phyloP scores from a whole-genome alignment of 78 protist genomes.

The Guillardia theta region DNA sequence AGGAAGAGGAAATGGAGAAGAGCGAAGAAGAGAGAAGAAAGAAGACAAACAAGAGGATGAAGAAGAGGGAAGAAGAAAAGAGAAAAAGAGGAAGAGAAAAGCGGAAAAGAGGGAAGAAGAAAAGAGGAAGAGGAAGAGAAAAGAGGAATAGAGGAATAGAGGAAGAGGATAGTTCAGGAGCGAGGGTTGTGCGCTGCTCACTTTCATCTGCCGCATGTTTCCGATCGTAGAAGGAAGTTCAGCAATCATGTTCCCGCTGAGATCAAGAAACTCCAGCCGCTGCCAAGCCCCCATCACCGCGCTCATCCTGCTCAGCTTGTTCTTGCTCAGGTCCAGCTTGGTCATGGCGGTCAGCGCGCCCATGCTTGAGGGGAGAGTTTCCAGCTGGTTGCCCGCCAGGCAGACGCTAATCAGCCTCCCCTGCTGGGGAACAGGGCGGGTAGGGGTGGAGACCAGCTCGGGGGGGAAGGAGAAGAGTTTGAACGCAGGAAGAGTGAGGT shows the following conservation, averaged over 20 bases:
- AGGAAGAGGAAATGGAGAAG: no score
- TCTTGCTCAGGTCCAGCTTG: slow-evolving; percentile 30
- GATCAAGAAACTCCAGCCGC: neutral
- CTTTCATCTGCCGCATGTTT: neutral
- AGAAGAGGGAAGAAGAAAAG: no score
- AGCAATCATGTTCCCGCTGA: neutral
- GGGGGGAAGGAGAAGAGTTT: neutral
- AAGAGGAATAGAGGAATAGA: no score
- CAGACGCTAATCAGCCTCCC: neutral
- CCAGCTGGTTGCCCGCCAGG: neutral
- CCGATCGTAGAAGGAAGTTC: slow-evolving; percentile 32
- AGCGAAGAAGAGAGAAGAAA: no score
- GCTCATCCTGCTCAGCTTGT: neutral
- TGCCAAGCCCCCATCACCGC: slow-evolving; percentile 30
- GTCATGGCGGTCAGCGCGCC: neutral
- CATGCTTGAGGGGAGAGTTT: slow-evolving; percentile 1
- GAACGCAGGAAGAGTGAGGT: neutral
- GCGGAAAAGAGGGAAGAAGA: no score
- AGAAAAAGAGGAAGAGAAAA: no score
- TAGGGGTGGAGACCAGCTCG: neutral
- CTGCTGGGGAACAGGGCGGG: neutral
- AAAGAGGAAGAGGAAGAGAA: no score
- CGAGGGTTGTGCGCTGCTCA: neutral
- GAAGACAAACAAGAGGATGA: no score
- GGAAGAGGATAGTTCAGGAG: no score